Base-by-base conservation (phyloP, 345 rosid genomes). In the Sisymbrium altissimum region DNA sequence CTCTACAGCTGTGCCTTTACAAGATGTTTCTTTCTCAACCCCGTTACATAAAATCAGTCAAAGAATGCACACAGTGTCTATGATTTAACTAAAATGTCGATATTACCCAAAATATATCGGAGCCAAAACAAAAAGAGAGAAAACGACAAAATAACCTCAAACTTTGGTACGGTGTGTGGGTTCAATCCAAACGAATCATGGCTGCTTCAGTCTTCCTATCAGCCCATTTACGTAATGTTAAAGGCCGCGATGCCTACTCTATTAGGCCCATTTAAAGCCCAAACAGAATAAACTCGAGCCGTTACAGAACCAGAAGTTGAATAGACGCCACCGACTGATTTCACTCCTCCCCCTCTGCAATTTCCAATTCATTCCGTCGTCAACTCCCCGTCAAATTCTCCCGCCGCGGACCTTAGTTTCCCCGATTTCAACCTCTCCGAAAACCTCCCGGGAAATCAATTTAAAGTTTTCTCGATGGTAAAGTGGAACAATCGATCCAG, bases 401-500 rank as follows among this genome's bases (percentile, higher is more conserved):
- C 77, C 49, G 63, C 63, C 49, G 43, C n/a, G 23, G 7, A 35
- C n/a, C 63, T 41, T 15, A 32, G 14, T 15, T 32, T 56, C 61
- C 15, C 62, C 62, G 13, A 12, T 33, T 19, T 17, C 58, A 12
- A 33, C 29, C 11, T 0, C 35, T 66, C 23, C 15, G 3, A 0
- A 25, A 59, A 14, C 6, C 27, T 17, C 41, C n/a, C 32, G 3
- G n/a, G n/a, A n/a, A n/a, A n/a, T n/a, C n/a, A n/a, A n/a, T n/a
- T n/a, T n/a, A n/a, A n/a, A n/a, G n/a, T n/a, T n/a, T n/a, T n/a
- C n/a, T n/a, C 25, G 3, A 77, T 77, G 81, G 77, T 77, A 15
- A 77, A 71, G 46, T 77, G 81, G 81, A 36, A 60, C 13, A 55
- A 66, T 7, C 62, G 81, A 33, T 61, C 81, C 36, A 71, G 73